These are phyloP conservation scores for Xerocomus spinulosus DNA, from an alignment of 768 basidiomycete genomes.

Conservation along the genomic window DNA sequence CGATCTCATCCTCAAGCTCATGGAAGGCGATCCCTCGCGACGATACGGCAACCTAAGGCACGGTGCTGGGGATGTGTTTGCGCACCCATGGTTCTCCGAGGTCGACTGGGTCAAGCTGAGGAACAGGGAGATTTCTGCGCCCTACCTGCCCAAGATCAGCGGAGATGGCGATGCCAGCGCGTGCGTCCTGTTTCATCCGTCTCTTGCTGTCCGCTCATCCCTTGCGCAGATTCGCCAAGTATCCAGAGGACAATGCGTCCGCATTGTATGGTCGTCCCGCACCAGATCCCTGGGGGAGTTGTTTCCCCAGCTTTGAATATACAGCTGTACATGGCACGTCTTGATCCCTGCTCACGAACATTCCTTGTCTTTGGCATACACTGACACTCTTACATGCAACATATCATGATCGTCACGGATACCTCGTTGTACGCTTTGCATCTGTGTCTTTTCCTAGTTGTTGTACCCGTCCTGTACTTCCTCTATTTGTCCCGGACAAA, in stretches of 20 bases:
- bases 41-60: slow-evolving; percentile 87
- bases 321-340: slow-evolving; percentile 34
- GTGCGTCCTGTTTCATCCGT: background rate
- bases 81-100: slow-evolving; percentile 91
- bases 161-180: slow-evolving; percentile 76
- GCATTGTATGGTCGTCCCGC: slow-evolving; percentile 54
- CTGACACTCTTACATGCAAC: slow-evolving; percentile 16
- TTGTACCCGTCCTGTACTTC: slow-evolving; percentile 2
- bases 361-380: slow-evolving; percentile 3
- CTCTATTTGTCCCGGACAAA: slow-evolving; percentile 31
- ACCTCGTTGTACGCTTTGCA: slow-evolving; percentile 9
- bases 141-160: slow-evolving; percentile 87
- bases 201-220: background rate
- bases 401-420: slow-evolving; percentile 6
- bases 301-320: slow-evolving; percentile 81
- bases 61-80: slow-evolving; percentile 88
- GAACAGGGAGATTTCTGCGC: slow-evolving; percentile 85
- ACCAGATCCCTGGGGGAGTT: slow-evolving; percentile 57
- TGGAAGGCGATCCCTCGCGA: slow-evolving; percentile 84
- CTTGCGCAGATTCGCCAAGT: slow-evolving; percentile 60
- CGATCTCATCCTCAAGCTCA: slow-evolving; percentile 84
- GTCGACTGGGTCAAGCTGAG: slow-evolving; percentile 85
- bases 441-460: slow-evolving; percentile 1
- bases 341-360: slow-evolving; percentile 3
- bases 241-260: slow-evolving; percentile 69